Conservation (phyloP, 371 early-diverging fungal species). For the Mortierella sp. region DNA sequence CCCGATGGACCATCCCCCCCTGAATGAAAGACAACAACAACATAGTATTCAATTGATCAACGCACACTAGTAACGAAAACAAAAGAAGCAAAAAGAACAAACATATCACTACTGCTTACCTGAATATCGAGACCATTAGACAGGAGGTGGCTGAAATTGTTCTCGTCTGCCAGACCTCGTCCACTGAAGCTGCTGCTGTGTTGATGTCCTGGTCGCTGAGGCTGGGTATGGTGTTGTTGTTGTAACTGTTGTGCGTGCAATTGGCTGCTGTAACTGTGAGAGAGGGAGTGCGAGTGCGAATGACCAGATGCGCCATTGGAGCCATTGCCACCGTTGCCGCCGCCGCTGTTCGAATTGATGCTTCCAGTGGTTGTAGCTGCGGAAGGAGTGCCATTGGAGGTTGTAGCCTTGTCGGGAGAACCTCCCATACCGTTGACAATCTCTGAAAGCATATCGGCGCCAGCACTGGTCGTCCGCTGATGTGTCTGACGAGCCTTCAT, state of each 20-base stretch:
- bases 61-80: neutral
- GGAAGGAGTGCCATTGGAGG: slow-evolving; percentile 26
- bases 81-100: neutral
- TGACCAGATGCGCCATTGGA: slow-evolving; percentile 2
- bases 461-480: slow-evolving; percentile 62
- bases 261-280: slow-evolving; percentile 38
- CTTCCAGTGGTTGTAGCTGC: neutral
- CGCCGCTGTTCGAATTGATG: neutral
- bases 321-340: slow-evolving; percentile 1
- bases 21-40: neutral
- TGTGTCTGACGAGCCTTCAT: slow-evolving; percentile 58
- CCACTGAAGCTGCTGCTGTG: slow-evolving; percentile 51
- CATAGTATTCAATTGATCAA: neutral
- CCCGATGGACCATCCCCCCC: neutral
- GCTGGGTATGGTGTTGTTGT: slow-evolving; percentile 31
- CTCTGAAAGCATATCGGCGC: slow-evolving; percentile 63
- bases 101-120: slow-evolving; percentile 14
- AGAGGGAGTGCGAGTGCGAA: slow-evolving; percentile 39
- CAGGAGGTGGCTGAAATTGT: slow-evolving; percentile 24
- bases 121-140: slow-evolving; percentile 26
- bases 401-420: slow-evolving; percentile 65
- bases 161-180: slow-evolving; percentile 40
- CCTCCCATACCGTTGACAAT: slow-evolving; percentile 40
- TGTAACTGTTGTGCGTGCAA: slow-evolving; percentile 29
- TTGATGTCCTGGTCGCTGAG: slow-evolving; percentile 36